Conservation (phyloP, 106 monocot species). For the Alisma plantagoaquatica region DNA sequence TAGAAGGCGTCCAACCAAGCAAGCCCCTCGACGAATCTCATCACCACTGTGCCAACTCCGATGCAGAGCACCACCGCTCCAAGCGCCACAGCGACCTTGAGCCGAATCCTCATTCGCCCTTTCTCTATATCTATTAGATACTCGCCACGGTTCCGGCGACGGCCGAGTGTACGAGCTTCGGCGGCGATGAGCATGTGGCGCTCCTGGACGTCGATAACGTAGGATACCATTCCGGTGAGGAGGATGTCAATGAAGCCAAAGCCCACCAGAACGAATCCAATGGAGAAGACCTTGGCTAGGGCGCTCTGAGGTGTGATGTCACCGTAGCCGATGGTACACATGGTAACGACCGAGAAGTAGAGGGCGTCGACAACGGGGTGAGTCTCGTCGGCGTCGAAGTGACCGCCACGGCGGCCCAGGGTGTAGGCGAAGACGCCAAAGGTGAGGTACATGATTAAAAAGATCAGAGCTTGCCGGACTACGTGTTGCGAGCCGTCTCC, state of each 20-base stretch:
- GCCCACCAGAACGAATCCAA: conserved; percentile 70
- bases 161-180: neutral
- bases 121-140: conserved; percentile 68
- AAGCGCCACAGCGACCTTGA: conserved; percentile 69
- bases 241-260: conserved; percentile 90
- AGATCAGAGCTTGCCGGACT: conserved; percentile 38
- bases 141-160: neutral
- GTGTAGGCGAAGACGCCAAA: conserved; percentile 60
- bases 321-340: conserved; percentile 95
- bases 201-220: conserved; percentile 79
- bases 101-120: conserved; percentile 75
- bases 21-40: conserved; percentile 46
- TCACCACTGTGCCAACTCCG: conserved; percentile 41
- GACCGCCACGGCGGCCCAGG: conserved; percentile 15
- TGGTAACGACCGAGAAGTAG: conserved; percentile 84
- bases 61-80: conserved; percentile 53
- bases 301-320: conserved; percentile 82
- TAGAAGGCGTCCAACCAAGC: conserved; percentile 74
- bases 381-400: conserved; percentile 37
- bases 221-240: conserved; percentile 71
- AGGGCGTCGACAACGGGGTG: conserved; percentile 75
- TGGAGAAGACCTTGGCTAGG: conserved; percentile 67
- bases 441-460: conserved; percentile 54
- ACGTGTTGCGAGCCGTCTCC: conserved; percentile 7
- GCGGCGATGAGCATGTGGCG: conserved; percentile 39